Evolutionary conservation across 75 land plant genomes (phyloP).

Genomic region (Cryptomeria japonica): DNA sequence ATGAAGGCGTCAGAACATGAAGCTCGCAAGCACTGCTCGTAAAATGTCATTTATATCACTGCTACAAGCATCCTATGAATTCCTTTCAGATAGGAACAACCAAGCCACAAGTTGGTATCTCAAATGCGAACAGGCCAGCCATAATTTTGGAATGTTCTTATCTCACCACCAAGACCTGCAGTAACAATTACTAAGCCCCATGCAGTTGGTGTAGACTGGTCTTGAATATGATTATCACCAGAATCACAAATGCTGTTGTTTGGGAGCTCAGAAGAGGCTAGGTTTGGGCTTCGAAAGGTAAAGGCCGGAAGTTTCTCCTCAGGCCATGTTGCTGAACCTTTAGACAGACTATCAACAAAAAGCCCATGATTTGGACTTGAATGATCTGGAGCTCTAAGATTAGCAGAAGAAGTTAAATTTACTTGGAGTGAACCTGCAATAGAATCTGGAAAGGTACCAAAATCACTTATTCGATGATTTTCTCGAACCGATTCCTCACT

Average conservation of each 20-base stretch:
- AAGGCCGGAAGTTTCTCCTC: constrained; percentile 64
- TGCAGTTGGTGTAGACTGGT: constrained; percentile 30
- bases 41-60: not conserved
- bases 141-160: constrained; percentile 87
- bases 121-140: constrained; percentile 60
- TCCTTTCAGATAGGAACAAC: not conserved
- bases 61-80: not conserved
- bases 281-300: constrained; percentile 25
- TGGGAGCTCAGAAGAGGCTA: not conserved
- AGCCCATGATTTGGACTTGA: constrained; percentile 6
- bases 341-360: constrained; percentile 2
- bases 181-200: constrained; percentile 95
- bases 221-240: not conserved
- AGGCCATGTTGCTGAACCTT: constrained; percentile 68
- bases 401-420: not conserved
- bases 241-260: constrained; percentile 16
- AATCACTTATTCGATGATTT: not conserved
- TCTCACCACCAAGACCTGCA: constrained; percentile 79
- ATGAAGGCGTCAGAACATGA: not conserved
- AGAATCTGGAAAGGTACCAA: not conserved
- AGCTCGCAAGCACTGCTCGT: not conserved
- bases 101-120: not conserved
- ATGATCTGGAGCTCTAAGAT: not conserved
- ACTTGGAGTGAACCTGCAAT: not conserved
- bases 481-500: not conserved